These are phyloP conservation scores for Curvularia verruculosa DNA, from an alignment of 2,329 filamentous ascomycete species.

Conservation along the genomic window DNA sequence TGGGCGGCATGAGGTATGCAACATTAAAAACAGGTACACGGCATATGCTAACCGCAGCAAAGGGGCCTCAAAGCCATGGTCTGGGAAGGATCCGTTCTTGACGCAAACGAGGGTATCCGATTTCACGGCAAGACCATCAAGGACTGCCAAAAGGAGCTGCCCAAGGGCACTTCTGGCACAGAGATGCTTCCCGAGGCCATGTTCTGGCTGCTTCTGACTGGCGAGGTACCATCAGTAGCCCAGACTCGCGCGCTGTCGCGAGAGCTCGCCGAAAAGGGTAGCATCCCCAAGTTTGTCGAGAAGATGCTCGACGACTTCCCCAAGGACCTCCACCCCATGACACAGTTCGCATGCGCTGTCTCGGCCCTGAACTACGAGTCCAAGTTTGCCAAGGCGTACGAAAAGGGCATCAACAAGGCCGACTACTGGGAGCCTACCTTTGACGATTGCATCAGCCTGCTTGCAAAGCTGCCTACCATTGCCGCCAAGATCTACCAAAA, in stretches of 20 bases:
- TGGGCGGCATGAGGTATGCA: constrained; percentile 87
- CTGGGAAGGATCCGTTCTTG: constrained; percentile 97
- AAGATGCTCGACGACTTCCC: constrained; percentile 92
- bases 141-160: constrained; percentile 91
- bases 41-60: constrained; percentile 17
- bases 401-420: constrained; percentile 87
- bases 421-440: constrained; percentile 99
- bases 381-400: constrained; percentile 91
- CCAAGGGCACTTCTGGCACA: constrained; percentile 88
- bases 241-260: constrained; percentile 84
- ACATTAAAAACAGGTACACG: background rate
- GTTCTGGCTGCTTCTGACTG: constrained; percentile 98
- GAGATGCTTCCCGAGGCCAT: constrained; percentile 99
- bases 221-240: constrained; percentile 80
- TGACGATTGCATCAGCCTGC: constrained; percentile 89
- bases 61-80: constrained; percentile 94
- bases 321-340: constrained; percentile 93
- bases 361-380: constrained; percentile 96
- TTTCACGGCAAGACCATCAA: constrained; percentile 99
- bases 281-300: constrained; percentile 80
- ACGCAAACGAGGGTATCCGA: constrained; percentile 95
- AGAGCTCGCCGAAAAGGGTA: constrained; percentile 84
- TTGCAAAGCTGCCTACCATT: constrained; percentile 95
- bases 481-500: constrained; percentile 98
- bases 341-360: constrained; percentile 93